Percentiles rank a stretch among this genome's conserved stretches.
These are phyloP conservation scores for Phaeophleospora eucalypticola DNA, from an alignment of 2,329 filamentous ascomycete genomes.

Conservation along the genomic window DNA sequence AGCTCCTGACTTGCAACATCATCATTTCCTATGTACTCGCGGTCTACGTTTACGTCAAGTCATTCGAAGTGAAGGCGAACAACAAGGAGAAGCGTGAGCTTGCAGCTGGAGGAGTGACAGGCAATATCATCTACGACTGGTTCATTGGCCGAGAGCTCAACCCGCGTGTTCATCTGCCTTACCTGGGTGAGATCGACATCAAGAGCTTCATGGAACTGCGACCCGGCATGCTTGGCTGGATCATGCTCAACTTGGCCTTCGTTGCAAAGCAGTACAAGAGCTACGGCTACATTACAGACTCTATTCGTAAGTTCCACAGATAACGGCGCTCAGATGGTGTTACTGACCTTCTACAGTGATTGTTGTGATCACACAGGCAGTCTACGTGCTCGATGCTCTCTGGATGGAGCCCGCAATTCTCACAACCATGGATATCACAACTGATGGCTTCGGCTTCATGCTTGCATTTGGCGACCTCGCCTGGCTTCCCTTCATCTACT, in stretches of 20 bases:
- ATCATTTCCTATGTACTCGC: constrained; percentile 70
- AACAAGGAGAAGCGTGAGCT: constrained; percentile 72
- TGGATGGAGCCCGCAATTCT: constrained; percentile 86
- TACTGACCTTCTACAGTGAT: constrained; percentile 47
- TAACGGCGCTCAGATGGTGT: not conserved
- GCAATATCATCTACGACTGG: constrained; percentile 90
- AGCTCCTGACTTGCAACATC: constrained; percentile 78
- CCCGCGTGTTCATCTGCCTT: constrained; percentile 71
- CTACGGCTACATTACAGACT: constrained; percentile 79
- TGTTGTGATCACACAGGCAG: constrained; percentile 68
- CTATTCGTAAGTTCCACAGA: constrained; percentile 51
- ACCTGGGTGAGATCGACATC: constrained; percentile 83
- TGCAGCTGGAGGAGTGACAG: constrained; percentile 73
- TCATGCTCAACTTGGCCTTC: constrained; percentile 78
- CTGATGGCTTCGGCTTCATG: constrained; percentile 94
- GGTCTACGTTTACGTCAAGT: constrained; percentile 73
- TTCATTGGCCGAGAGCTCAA: constrained; percentile 96
- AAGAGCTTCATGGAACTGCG: constrained; percentile 86
- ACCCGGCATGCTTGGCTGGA: constrained; percentile 87
- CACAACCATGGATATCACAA: constrained; percentile 91
- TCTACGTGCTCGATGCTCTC: constrained; percentile 81
- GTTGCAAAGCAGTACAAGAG: constrained; percentile 83
- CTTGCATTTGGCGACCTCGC: constrained; percentile 85
- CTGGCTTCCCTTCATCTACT: constrained; percentile 91
- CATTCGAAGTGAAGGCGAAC: constrained; percentile 74